Evolutionary conservation across 2,329 filamentous ascomycete genomes (phyloP).

Genomic region (Fusarium sp.): DNA sequence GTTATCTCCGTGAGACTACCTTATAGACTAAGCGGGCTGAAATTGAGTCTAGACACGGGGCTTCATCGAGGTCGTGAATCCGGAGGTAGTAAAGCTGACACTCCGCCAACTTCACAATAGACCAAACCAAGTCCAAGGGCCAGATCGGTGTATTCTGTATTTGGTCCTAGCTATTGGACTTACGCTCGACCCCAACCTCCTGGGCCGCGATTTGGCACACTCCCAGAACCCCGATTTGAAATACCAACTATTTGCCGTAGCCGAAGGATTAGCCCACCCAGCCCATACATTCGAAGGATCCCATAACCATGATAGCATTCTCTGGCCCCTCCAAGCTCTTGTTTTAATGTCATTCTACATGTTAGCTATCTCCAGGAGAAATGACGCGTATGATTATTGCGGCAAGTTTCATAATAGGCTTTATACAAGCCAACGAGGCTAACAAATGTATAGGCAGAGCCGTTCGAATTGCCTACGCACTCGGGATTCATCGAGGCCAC

Average conservation of each 20-base stretch:
- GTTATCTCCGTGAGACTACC: neutral
- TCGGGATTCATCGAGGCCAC: constrained; percentile 71
- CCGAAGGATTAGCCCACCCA: constrained; percentile 63
- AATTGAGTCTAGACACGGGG: constrained; percentile 64
- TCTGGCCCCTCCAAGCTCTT: constrained; percentile 75
- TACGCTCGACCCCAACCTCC: constrained; percentile 66
- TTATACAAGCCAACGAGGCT: neutral
- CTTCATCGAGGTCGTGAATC: constrained; percentile 71
- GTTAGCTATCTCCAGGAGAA: constrained; percentile 71
- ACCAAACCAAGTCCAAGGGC: constrained; percentile 56
- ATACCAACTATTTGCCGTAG: constrained; percentile 73
- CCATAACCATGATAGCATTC: constrained; percentile 67
- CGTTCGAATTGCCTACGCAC: constrained; percentile 70
- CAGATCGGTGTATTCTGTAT: constrained; percentile 71
- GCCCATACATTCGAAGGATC: constrained; percentile 13
- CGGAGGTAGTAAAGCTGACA: constrained; percentile 65
- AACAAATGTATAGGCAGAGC: constrained; percentile 66
- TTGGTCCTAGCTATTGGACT: constrained; percentile 74
- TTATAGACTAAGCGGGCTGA: neutral
- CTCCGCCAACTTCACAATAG: constrained; percentile 59
- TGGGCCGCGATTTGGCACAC: constrained; percentile 65
- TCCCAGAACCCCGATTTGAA: constrained; percentile 64
- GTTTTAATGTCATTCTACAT: constrained; percentile 74
- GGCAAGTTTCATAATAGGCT: constrained; percentile 56
- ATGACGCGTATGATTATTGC: constrained; percentile 72